These are phyloP conservation scores for Brachypodium distachyon DNA, from an alignment of 202 grass and related monocot species.

Conservation along the genomic window DNA sequence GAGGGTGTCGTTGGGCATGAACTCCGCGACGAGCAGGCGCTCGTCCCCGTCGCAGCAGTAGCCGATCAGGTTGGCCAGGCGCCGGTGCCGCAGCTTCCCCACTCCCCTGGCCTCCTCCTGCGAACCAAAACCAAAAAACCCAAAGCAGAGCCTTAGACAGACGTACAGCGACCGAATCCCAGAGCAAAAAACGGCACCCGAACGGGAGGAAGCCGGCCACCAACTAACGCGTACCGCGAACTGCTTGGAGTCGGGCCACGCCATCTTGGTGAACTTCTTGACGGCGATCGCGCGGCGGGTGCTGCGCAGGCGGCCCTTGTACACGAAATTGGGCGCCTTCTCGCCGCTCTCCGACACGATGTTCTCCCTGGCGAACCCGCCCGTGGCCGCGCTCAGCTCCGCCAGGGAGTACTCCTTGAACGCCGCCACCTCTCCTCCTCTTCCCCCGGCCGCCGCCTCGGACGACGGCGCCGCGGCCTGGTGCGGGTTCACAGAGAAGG, in stretches of 20 bases:
- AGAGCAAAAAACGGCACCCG: no score
- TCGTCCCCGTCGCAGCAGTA: conserved; percentile 97
- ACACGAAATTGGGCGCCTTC: conserved; percentile 87
- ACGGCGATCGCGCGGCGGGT: conserved; percentile 64
- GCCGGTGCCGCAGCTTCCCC: conserved; percentile 69
- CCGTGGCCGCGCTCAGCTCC: conserved; percentile 64
- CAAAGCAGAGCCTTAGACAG: not conserved
- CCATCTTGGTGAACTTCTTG: conserved; percentile 85
- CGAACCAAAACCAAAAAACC: conserved; percentile 7
- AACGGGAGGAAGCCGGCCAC: no score
- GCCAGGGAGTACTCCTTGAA: conserved; percentile 69
- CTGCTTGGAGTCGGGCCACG: conserved; percentile 96
- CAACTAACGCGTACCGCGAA: conserved; percentile 75
- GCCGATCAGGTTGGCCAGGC: conserved; percentile 87
- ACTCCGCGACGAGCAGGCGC: conserved; percentile 90
- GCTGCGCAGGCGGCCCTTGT: conserved; percentile 53
- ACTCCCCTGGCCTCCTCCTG: conserved; percentile 93
- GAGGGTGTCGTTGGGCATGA: conserved; percentile 96
- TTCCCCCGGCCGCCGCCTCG: not conserved
- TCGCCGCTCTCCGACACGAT: conserved; percentile 97
- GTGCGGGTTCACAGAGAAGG: conserved; percentile 23
- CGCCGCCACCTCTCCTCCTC: conserved; percentile 4
- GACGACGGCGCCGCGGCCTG: not conserved
- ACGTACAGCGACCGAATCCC: not conserved
- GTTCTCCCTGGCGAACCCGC: conserved; percentile 51